These are phyloP conservation scores for Acer saccharum DNA, from an alignment of 345 rosid species.

Conservation along the genomic window DNA sequence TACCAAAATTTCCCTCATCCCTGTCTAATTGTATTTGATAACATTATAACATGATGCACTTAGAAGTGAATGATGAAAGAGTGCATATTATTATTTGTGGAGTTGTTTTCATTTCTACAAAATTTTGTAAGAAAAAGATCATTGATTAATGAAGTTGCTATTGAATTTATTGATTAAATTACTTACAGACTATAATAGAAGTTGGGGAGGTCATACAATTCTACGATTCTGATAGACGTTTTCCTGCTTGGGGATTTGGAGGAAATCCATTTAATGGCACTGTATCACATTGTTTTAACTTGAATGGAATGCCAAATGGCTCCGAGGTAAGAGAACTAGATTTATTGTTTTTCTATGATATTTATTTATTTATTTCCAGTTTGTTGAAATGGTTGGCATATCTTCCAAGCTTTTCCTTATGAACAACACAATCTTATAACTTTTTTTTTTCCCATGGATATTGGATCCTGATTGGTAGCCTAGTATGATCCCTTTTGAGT, in stretches of 20 bases:
- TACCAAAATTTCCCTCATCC: no score
- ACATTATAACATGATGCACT: no score
- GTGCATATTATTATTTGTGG: no score
- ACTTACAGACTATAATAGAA: slow-evolving; percentile 71
- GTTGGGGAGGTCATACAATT: slow-evolving; percentile 87
- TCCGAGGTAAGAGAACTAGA: slow-evolving; percentile 51
- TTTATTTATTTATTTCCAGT: not conserved
- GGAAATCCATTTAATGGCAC: slow-evolving; percentile 58
- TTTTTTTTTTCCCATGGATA: not conserved
- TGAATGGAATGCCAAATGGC: slow-evolving; percentile 56
- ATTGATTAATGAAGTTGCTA: not conserved
- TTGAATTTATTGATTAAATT: not conserved
- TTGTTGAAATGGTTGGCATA: slow-evolving; percentile 1
- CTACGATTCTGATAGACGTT: slow-evolving; percentile 75
- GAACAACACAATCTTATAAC: not conserved
- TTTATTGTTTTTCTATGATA: not conserved
- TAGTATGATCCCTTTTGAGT: not conserved
- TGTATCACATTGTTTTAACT: slow-evolving; percentile 82
- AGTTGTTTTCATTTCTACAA: no score
- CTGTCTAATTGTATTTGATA: no score
- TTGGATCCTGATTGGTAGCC: not conserved
- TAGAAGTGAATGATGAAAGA: no score
- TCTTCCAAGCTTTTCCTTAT: not conserved
- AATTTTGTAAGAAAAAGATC: no score
- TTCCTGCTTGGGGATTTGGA: slow-evolving; percentile 93